Conservation (phyloP, 1,139 yeast species). For the Hyphopichia pseudoburtonii region DNA sequence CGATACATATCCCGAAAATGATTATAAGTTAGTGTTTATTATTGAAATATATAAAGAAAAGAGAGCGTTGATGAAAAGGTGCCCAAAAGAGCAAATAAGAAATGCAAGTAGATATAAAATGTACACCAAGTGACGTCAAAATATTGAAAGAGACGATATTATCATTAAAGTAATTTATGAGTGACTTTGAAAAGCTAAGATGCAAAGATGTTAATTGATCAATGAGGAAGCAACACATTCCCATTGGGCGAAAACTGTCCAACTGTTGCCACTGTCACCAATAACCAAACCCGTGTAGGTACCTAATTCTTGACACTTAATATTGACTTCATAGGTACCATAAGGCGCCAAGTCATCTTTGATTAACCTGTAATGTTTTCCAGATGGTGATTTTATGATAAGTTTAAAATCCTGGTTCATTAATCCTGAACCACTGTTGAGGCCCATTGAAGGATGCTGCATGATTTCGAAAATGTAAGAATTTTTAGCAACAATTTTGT, state of each 20-base stretch:
- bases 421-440: slow-evolving; percentile 35
- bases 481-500: slow-evolving; percentile 53
- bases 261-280: slow-evolving; percentile 75
- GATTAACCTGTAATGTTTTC: slow-evolving; percentile 64
- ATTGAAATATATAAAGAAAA: too few relatives aligned
- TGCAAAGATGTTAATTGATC: slow-evolving; percentile 7
- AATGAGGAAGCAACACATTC: slow-evolving; percentile 44
- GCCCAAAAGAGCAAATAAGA: too few relatives aligned
- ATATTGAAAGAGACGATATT: too few relatives aligned
- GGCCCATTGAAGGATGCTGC: slow-evolving; percentile 64
- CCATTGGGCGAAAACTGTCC: slow-evolving; percentile 96
- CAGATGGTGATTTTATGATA: slow-evolving; percentile 82
- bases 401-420: slow-evolving; percentile 51
- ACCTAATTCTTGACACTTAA: slow-evolving; percentile 71
- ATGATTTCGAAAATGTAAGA: slow-evolving; percentile 63
- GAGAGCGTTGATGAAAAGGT: too few relatives aligned
- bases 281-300: slow-evolving; percentile 80
- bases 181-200: neutral
- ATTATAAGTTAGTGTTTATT: too few relatives aligned
- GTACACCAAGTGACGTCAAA: too few relatives aligned
- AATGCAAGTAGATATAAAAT: too few relatives aligned
- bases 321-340: slow-evolving; percentile 58
- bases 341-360: slow-evolving; percentile 47
- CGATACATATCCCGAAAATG: too few relatives aligned
- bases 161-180: too few relatives aligned